These are phyloP conservation scores for Fusarium ambrosium DNA, from an alignment of 2,329 filamentous ascomycete genomes.

Conservation along the genomic window DNA sequence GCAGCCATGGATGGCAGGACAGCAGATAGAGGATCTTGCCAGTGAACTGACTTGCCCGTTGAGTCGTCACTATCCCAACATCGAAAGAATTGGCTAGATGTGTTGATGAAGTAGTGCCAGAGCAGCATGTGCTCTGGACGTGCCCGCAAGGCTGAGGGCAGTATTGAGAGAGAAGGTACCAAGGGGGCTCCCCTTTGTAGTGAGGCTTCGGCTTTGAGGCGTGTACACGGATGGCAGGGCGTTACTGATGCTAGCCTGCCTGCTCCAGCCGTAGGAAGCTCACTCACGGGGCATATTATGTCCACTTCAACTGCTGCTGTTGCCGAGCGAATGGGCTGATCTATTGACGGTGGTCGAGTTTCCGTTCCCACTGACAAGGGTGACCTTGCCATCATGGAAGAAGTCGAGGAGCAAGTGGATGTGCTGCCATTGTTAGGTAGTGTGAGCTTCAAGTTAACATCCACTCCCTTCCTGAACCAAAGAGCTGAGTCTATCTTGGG, in stretches of 20 bases:
- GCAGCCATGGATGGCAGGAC: not conserved
- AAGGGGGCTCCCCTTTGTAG: too few relatives aligned
- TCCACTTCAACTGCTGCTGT: not conserved
- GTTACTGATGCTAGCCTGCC: not conserved
- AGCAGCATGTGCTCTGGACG: not conserved
- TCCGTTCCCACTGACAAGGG: not conserved
- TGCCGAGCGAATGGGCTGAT: not conserved
- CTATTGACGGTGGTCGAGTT: not conserved
- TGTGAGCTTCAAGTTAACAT: not conserved
- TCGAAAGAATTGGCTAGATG: not conserved
- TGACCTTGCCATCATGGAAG: not conserved
- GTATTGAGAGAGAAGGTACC: not conserved
- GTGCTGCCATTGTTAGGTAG: not conserved
- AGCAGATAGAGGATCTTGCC: not conserved
- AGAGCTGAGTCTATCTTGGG: not conserved
- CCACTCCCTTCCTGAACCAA: too few relatives aligned
- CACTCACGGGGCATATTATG: not conserved
- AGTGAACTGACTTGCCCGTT: not conserved
- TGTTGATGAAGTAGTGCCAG: not conserved
- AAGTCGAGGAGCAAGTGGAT: not conserved
- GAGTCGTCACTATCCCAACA: not conserved
- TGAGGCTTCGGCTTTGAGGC: not conserved
- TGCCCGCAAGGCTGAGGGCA: not conserved
- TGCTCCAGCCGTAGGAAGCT: not conserved
- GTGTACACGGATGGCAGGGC: too few relatives aligned